Percentiles rank a stretch among this genome's conserved stretches.
Conservation (phyloP, 345 rosid species). For the Geranium brycei region DNA sequence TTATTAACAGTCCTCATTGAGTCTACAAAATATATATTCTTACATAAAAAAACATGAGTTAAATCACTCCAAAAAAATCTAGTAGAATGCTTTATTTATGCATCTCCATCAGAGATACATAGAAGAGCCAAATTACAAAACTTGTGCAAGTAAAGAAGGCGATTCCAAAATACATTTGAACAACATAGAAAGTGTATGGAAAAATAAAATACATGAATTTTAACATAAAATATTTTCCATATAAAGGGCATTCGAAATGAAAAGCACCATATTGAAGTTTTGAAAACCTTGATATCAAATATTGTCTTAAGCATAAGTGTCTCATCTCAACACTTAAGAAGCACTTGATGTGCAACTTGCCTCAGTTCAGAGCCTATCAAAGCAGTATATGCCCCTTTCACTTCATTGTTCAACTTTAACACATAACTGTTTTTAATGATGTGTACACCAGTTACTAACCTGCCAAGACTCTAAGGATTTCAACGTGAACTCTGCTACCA, state of each 20-base stretch:
- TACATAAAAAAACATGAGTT: background rate
- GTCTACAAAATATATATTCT: background rate
- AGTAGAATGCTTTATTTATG: no score
- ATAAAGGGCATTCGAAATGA: background rate
- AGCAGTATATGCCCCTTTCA: background rate
- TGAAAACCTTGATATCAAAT: background rate
- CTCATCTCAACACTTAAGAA: background rate
- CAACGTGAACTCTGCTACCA: constrained; percentile 91
- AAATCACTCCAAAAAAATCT: no score
- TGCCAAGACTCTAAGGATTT: constrained; percentile 98
- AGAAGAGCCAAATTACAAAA: background rate
- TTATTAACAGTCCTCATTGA: background rate
- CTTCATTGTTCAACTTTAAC: background rate
- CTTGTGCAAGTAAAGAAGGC: no score
- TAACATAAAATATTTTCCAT: background rate
- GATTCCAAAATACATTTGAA: background rate
- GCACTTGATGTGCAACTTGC: background rate
- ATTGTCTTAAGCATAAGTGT: background rate
- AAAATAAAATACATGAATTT: no score
- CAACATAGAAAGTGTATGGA: background rate
- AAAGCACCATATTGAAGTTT: background rate
- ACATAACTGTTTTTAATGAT: background rate
- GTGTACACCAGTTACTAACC: constrained; percentile 27
- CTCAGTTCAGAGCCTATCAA: background rate
- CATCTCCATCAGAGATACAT: background rate